A percentile compares a stretch with the other conserved stretches of the same genome.
Conservation (phyloP, 352 stramenopile genomes). For the Pythium aquatile region DNA sequence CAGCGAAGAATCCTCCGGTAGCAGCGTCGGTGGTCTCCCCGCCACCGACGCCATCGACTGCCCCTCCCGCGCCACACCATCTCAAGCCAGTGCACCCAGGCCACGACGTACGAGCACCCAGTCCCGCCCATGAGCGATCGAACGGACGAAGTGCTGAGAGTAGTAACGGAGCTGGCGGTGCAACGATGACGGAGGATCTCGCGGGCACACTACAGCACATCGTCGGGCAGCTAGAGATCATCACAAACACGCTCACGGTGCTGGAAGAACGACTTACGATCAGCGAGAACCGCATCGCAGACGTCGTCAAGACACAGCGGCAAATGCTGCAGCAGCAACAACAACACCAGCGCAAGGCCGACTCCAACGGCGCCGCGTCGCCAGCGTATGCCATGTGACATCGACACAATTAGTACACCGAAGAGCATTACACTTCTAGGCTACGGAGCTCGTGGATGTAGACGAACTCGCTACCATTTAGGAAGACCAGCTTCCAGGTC, state of each 20-base stretch:
- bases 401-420: not conserved
- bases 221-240: slow-evolving; percentile 86
- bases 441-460: too few species aligned
- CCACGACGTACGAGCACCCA: slow-evolving; percentile 12
- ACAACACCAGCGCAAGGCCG: not conserved
- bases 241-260: slow-evolving; percentile 80
- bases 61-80: slow-evolving; percentile 33
- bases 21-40: slow-evolving; percentile 17
- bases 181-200: slow-evolving; percentile 33
- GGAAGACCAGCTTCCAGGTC: not conserved
- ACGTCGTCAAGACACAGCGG: slow-evolving; percentile 62
- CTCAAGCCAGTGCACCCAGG: slow-evolving; percentile 43
- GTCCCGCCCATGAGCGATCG: slow-evolving; percentile 22
- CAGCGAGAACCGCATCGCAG: slow-evolving; percentile 75
- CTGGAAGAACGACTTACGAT: slow-evolving; percentile 85
- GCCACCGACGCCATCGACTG: slow-evolving; percentile 37
- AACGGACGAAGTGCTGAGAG: slow-evolving; percentile 10
- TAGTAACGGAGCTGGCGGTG: not conserved
- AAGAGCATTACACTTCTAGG: not conserved
- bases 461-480: not conserved
- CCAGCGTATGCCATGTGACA: slow-evolving; percentile 15
- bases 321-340: slow-evolving; percentile 46
- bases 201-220: slow-evolving; percentile 84
- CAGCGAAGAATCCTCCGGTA: slow-evolving; percentile 11
- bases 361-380: slow-evolving; percentile 13